Conservation (phyloP, 805 yeast genomes). For the Candida coquimbonensis region DNA sequence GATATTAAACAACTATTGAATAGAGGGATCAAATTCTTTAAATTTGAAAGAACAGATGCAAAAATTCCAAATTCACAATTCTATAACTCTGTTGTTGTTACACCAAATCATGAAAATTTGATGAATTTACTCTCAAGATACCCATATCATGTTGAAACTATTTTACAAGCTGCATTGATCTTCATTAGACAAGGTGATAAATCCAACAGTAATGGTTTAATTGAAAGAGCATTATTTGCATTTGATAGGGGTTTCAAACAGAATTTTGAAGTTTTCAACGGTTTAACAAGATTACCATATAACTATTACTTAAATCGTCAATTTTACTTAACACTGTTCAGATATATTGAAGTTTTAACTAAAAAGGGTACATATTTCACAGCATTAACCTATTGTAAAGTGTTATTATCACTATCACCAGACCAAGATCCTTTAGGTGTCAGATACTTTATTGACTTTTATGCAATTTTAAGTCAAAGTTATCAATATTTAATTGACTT, state of each 20-base stretch:
- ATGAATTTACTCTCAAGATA: constrained; percentile 44
- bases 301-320: constrained; percentile 71
- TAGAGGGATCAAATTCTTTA: constrained; percentile 50
- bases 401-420: constrained; percentile 63
- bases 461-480: constrained; percentile 61
- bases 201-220: constrained; percentile 61
- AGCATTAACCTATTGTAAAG: constrained; percentile 69
- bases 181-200: constrained; percentile 68
- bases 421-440: constrained; percentile 81
- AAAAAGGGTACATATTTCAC: constrained; percentile 74
- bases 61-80: constrained; percentile 37
- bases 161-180: constrained; percentile 73
- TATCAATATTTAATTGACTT: constrained; percentile 54
- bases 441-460: constrained; percentile 74
- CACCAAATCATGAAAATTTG: constrained; percentile 75
- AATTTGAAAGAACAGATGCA: constrained; percentile 35
- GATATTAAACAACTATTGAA: constrained; percentile 32
- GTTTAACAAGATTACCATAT: constrained; percentile 63
- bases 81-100: constrained; percentile 56
- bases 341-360: constrained; percentile 62
- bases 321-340: constrained; percentile 65
- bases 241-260: constrained; percentile 69
- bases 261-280: constrained; percentile 47
- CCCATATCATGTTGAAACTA: constrained; percentile 73
- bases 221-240: constrained; percentile 72